Evolutionary conservation across 2,329 filamentous ascomycete genomes (phyloP).

Genomic region (Akanthomyces dipterigenus): DNA sequence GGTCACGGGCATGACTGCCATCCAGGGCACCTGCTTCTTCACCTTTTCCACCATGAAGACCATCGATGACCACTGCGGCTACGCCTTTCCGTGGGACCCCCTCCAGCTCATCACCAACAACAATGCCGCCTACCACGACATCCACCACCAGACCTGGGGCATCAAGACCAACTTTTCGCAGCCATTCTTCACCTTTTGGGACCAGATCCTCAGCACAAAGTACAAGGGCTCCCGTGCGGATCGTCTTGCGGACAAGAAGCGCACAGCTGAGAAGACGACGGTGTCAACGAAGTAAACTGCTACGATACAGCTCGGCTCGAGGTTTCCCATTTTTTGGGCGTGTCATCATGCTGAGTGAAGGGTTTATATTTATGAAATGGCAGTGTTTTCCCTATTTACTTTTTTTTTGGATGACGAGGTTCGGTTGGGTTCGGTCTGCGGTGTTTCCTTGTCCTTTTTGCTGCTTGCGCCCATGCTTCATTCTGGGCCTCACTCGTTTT

Average conservation of each 20-base stretch:
- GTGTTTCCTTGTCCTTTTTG: conserved; percentile 6
- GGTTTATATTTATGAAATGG: not conserved
- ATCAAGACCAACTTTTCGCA: conserved; percentile 94
- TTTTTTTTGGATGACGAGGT: conserved; percentile 20
- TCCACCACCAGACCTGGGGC: conserved; percentile 98
- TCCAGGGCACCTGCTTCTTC: conserved; percentile 87
- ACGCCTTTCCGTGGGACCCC: conserved; percentile 91
- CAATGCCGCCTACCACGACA: conserved; percentile 94
- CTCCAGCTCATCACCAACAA: conserved; percentile 88
- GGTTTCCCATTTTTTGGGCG: not conserved
- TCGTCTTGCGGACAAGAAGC: conserved; percentile 33
- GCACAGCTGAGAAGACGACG: conserved; percentile 16
- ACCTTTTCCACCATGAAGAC: conserved; percentile 88
- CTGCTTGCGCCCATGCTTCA: conserved; percentile 12
- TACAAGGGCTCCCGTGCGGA: conserved; percentile 60
- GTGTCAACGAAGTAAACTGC: conserved; percentile 6
- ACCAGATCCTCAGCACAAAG: conserved; percentile 71
- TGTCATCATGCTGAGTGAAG: not conserved
- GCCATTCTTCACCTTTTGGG: conserved; percentile 95
- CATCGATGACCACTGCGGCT: conserved; percentile 95
- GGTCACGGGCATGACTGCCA: conserved; percentile 70
- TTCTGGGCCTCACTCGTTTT: conserved; percentile 14
- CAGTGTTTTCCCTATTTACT: not conserved
- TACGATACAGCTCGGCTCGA: conserved; percentile 4
- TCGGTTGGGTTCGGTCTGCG: conserved; percentile 1